A percentile compares a stretch with the other conserved stretches of the same genome.
Evolutionary conservation across 73 alveolate genomes (phyloP).

Genomic region (Effrenium voratum): DNA sequence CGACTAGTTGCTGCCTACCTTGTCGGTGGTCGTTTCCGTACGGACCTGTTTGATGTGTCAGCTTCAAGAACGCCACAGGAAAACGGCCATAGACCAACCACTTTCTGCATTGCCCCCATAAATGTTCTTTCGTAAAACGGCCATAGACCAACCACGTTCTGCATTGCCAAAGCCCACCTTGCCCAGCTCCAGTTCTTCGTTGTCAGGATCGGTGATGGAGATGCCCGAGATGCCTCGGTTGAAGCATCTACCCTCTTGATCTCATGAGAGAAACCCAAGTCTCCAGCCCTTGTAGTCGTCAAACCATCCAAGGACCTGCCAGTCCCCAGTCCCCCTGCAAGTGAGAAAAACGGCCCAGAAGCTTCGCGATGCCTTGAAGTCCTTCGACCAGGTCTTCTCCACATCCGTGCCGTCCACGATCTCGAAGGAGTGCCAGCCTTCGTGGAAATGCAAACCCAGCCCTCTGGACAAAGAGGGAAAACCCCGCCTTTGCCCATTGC

Average conservation of each 20-base stretch:
- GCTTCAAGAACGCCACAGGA: too few species aligned
- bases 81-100: too few species aligned
- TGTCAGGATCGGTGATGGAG: conserved; percentile 88
- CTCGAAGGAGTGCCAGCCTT: conserved; percentile 88
- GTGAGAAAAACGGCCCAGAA: not conserved
- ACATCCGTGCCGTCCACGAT: conserved; percentile 59
- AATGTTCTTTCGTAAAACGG: too few species aligned
- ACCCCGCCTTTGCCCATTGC: too few species aligned
- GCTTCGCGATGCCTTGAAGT: conserved; percentile 33
- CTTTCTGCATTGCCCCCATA: too few species aligned
- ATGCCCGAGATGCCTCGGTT: conserved; percentile 51
- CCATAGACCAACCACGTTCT: too few species aligned
- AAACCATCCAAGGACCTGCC: conserved; percentile 86
- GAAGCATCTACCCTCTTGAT: not conserved
- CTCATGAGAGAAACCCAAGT: not conserved
- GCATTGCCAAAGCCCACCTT: not conserved
- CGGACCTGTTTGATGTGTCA: too few species aligned
- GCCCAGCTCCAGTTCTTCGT: conserved; percentile 92
- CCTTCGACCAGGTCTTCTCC: conserved; percentile 93
- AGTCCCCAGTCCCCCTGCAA: not conserved
- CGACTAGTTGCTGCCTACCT: too few species aligned
- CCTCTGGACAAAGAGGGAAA: too few species aligned
- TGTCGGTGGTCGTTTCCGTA: too few species aligned
- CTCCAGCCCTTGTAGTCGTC: conserved; percentile 82
- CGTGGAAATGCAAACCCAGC: too few species aligned